Conservation (phyloP, 139 green algal species). For the Asterochloris sp. region DNA sequence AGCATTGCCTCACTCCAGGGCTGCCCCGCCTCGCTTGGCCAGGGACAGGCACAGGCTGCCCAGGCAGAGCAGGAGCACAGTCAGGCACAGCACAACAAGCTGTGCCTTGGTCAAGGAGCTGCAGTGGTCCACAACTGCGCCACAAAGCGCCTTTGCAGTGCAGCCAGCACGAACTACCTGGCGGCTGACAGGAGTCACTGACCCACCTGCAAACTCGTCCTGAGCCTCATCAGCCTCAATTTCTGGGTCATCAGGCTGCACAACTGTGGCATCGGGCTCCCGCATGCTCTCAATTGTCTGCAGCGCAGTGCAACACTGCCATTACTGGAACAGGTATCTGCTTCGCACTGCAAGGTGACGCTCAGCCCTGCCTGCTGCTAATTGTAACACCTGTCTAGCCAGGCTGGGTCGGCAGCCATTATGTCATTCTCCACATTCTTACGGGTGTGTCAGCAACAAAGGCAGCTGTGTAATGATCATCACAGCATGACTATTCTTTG, state of each 20-base stretch:
- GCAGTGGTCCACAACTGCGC: no score
- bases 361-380: background rate
- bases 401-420: background rate
- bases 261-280: conserved; percentile 79
- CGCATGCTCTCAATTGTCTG: conserved; percentile 89
- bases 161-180: background rate
- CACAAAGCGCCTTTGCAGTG: background rate
- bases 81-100: no score
- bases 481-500: background rate
- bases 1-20: no score
- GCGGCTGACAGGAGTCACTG: background rate
- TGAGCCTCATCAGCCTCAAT: conserved; percentile 72
- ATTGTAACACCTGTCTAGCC: background rate
- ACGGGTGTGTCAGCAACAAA: background rate
- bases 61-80: no score
- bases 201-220: conserved; percentile 83
- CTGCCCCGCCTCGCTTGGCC: no score
- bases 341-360: background rate
- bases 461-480: background rate
- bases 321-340: background rate
- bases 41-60: no score
- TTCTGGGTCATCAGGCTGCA: conserved; percentile 75
- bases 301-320: background rate
- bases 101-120: no score
- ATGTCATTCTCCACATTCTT: background rate